Percentiles rank a stretch among this genome's conserved stretches.
Evolutionary conservation across 2,329 filamentous ascomycete species (phyloP).

Genomic region (Nigrospora sphaerica): DNA sequence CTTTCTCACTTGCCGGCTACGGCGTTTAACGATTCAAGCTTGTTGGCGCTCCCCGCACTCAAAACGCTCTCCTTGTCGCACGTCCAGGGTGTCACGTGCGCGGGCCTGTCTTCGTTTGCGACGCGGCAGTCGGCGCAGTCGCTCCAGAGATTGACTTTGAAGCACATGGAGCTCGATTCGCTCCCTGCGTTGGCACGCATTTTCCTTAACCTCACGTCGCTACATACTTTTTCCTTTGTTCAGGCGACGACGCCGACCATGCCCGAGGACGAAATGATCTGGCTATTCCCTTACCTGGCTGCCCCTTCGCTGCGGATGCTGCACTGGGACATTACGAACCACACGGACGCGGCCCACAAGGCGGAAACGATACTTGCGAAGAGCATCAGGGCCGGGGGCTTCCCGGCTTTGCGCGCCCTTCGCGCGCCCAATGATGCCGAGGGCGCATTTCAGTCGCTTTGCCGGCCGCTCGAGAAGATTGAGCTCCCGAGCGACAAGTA

Average conservation of each 20-base stretch:
- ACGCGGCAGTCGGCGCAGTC: slow-evolving; percentile 37
- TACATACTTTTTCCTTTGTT: slow-evolving; percentile 45
- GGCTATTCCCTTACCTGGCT: slow-evolving; percentile 58
- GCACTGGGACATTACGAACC: slow-evolving; percentile 58
- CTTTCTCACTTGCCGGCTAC: slow-evolving; percentile 48
- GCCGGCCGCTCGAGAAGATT: slow-evolving; percentile 51
- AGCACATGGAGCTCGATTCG: slow-evolving; percentile 49
- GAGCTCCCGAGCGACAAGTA: slow-evolving; percentile 44
- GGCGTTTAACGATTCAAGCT: slow-evolving; percentile 49
- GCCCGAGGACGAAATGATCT: slow-evolving; percentile 47
- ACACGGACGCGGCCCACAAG: slow-evolving; percentile 31
- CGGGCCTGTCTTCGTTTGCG: slow-evolving; percentile 50
- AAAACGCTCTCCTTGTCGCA: slow-evolving; percentile 48
- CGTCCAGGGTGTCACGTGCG: slow-evolving; percentile 47
- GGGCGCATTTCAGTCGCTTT: slow-evolving; percentile 62
- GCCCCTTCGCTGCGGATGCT: slow-evolving; percentile 44
- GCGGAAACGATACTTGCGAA: slow-evolving; percentile 58
- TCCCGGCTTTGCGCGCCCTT: slow-evolving; percentile 53
- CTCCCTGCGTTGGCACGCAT: slow-evolving; percentile 52
- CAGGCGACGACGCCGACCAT: slow-evolving; percentile 49
- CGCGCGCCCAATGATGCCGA: slow-evolving; percentile 64
- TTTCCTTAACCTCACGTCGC: slow-evolving; percentile 43
- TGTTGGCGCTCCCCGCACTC: slow-evolving; percentile 48
- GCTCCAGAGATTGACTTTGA: slow-evolving; percentile 44
- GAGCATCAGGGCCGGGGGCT: slow-evolving; percentile 53